Evolutionary conservation across 2,329 filamentous ascomycete species (phyloP), one percentile per base, ranked within the genome.

Genomic region (Aureobasidium sp.): DNA sequence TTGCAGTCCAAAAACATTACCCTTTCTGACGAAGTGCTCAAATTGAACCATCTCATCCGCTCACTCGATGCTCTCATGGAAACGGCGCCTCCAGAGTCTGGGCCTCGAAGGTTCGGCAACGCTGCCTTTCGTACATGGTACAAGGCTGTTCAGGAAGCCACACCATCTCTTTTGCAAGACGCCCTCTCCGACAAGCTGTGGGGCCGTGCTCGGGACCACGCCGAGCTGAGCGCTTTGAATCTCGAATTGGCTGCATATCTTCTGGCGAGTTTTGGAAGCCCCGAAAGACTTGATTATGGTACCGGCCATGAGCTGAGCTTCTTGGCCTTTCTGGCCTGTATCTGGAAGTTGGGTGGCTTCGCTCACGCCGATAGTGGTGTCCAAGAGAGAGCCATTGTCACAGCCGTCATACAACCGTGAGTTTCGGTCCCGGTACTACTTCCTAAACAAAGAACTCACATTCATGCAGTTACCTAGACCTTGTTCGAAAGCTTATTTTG

Each of bases 281-380:
- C 90, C 0, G 91, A 97, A 69, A 81, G 94, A 59, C 79, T 99
- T 30, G 94, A 99, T 75, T 99, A 97, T 71, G 94, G 94, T 1
- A 97, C 94, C 0, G 94, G 94, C 0, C 94, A 99, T 73, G 94
- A 99, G 71, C 78, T 99, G 57, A 96, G 90, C 75, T 99, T 99
- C 69, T 74, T 97, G 8, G 93, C 94, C 1, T 99, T 99, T 65
- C 73, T 99, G 6, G 92, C 86, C 5, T 87, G 89, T 63, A 78
- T 99, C 5, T 99, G 93, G 92, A 97, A 96, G 73, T 79, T 99
- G 3, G 86, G 88, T 48, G 87, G 83, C 16, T 97, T 99, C 71
- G 76, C 80, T 2, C 77, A 82, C n/a, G 82, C 79, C 2, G 67
- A 71, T 8, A 66, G 64, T 76, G 85, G 71, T 68, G 87, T 73